These are phyloP conservation scores for Taphrina wiesneri DNA, from an alignment of 1,139 yeast species.

Conservation along the genomic window DNA sequence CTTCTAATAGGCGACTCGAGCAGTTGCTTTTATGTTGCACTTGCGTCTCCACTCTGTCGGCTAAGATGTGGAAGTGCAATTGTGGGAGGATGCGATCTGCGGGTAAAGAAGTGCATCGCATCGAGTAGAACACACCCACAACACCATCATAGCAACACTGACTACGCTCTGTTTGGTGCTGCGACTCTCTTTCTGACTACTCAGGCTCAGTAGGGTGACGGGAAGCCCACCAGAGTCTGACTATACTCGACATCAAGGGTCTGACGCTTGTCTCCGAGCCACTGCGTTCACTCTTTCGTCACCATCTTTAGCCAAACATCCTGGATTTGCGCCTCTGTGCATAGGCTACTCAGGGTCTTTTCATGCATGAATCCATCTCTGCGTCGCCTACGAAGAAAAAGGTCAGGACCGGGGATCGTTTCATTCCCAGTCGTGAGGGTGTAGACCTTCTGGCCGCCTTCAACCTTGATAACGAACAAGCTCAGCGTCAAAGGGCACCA, in stretches of 20 bases:
- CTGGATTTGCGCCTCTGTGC: not conserved
- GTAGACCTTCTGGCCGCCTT: conserved; percentile 87
- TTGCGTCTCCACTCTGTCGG: conserved; percentile 2
- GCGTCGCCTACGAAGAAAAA: conserved; percentile 31
- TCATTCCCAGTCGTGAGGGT: conserved; percentile 82
- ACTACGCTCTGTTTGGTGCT: too few relatives aligned
- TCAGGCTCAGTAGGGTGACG: too few relatives aligned
- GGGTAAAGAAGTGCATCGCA: too few relatives aligned
- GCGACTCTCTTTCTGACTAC: too few relatives aligned
- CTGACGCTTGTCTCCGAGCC: too few relatives aligned
- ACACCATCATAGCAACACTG: too few relatives aligned
- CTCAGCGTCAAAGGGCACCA: conserved; percentile 50
- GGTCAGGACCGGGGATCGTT: conserved; percentile 64
- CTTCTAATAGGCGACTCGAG: not conserved
- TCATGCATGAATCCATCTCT: conserved; percentile 7
- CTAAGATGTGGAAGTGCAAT: not conserved
- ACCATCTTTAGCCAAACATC: not conserved
- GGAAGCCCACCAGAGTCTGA: not conserved
- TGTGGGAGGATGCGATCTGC: not conserved
- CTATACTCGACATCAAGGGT: too few relatives aligned
- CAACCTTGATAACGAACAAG: conserved; percentile 46
- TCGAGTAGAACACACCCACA: too few relatives aligned
- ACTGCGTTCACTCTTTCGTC: not conserved
- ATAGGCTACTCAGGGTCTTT: not conserved
- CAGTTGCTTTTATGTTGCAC: not conserved